These are phyloP conservation scores for Chromera velia DNA, from an alignment of 73 alveolate species.

Conservation along the genomic window DNA sequence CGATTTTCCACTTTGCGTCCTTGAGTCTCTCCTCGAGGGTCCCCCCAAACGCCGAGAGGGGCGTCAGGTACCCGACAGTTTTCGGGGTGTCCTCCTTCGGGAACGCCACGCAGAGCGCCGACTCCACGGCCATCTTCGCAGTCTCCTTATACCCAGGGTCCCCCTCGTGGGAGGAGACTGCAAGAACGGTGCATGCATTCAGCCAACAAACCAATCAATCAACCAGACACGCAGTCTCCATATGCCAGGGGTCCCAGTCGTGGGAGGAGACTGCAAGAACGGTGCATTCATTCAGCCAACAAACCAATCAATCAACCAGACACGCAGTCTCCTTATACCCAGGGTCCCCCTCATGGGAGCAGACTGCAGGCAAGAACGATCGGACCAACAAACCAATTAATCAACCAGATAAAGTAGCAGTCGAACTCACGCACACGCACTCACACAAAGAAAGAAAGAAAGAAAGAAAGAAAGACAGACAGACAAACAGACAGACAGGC, in stretches of 20 bases:
- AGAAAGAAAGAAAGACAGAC: too few species aligned
- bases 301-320: too few species aligned
- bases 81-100: neutral
- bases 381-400: too few species aligned
- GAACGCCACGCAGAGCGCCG: neutral
- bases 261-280: too few species aligned
- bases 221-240: too few species aligned
- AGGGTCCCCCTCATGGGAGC: neutral
- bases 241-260: too few species aligned
- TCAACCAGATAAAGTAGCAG: too few species aligned
- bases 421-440: too few species aligned
- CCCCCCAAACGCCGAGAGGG: neutral
- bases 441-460: too few species aligned
- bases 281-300: too few species aligned
- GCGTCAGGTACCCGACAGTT: neutral
- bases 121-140: neutral
- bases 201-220: too few species aligned
- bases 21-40: neutral
- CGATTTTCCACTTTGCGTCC: neutral
- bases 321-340: neutral
- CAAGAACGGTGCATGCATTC: neutral
- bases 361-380: neutral
- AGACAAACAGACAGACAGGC: too few species aligned
- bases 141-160: neutral
- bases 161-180: neutral